These are phyloP conservation scores for Fusarium coffeatum DNA, from an alignment of 2,329 filamentous ascomycete genomes.

Conservation along the genomic window DNA sequence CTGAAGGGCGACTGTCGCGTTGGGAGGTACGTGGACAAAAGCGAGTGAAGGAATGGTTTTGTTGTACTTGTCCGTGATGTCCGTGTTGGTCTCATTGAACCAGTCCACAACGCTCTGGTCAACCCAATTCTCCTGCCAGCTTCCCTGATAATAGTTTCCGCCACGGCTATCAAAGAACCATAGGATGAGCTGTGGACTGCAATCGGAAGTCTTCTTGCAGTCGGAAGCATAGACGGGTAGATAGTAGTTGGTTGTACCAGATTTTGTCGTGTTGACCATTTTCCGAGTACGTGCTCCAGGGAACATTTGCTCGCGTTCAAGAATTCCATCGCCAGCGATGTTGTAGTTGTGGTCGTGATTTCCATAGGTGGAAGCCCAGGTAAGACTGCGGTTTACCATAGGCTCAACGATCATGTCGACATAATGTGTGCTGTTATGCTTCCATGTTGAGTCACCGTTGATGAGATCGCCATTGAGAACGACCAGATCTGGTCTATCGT, in stretches of 20 bases:
- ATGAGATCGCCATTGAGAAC: slow-evolving; percentile 79
- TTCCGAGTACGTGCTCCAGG: slow-evolving; percentile 53
- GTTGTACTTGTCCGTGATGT: slow-evolving; percentile 44
- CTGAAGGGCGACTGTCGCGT: slow-evolving; percentile 56
- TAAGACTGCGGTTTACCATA: slow-evolving; percentile 64
- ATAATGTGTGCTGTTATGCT: slow-evolving; percentile 66
- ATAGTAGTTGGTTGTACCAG: slow-evolving; percentile 61
- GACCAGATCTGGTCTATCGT: slow-evolving; percentile 68
- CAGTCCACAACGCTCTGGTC: slow-evolving; percentile 58
- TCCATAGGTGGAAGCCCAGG: slow-evolving; percentile 77
- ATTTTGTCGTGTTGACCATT: slow-evolving; percentile 54
- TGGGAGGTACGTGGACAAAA: slow-evolving; percentile 62
- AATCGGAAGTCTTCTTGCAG: slow-evolving; percentile 48
- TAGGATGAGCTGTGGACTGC: slow-evolving; percentile 61
- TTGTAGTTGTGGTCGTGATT: slow-evolving; percentile 76
- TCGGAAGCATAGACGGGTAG: slow-evolving; percentile 56
- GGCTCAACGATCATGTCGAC: slow-evolving; percentile 70
- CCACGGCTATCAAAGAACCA: slow-evolving; percentile 80
- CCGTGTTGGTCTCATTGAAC: slow-evolving; percentile 53
- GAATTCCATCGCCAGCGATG: slow-evolving; percentile 60
- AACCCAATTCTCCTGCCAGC: slow-evolving; percentile 57
- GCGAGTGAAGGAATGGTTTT: slow-evolving; percentile 58
- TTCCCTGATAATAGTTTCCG: slow-evolving; percentile 61
- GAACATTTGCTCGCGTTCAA: slow-evolving; percentile 56
- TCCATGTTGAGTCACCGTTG: slow-evolving; percentile 71